A percentile compares a stretch with the other conserved stretches of the same genome.
Evolutionary conservation across 495 filamentous ascomycete genomes (phyloP).

Genomic region (Trichoderma gamsii): DNA sequence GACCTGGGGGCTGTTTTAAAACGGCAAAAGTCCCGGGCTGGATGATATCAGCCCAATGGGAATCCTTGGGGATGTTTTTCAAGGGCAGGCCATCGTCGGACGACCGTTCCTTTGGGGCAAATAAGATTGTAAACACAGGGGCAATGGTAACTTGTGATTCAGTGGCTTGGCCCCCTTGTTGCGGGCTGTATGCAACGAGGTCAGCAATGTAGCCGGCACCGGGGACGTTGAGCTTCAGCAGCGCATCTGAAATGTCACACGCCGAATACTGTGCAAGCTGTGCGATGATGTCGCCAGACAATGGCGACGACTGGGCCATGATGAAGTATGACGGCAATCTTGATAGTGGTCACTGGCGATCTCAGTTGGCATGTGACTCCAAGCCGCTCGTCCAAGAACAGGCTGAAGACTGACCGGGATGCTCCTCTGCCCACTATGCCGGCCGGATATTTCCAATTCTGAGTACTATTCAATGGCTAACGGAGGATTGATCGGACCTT

Average conservation of each 20-base stretch:
- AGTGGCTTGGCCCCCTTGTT: background rate
- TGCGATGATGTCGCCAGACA: slow-evolving; percentile 9
- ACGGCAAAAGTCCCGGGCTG: slow-evolving; percentile 50
- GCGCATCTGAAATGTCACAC: slow-evolving; percentile 56
- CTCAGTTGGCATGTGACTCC: slow-evolving; percentile 7
- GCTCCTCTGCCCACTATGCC: background rate
- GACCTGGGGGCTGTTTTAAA: slow-evolving; percentile 51
- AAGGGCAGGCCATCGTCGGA: slow-evolving; percentile 13
- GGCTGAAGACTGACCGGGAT: background rate
- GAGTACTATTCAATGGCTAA: background rate
- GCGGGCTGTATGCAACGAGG: slow-evolving; percentile 31
- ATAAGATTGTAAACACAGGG: slow-evolving; percentile 58
- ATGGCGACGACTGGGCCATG: background rate
- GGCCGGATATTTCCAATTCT: background rate
- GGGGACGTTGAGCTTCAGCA: slow-evolving; percentile 52
- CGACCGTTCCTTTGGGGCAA: slow-evolving; percentile 43
- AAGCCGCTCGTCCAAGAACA: background rate
- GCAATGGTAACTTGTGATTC: slow-evolving; percentile 33
- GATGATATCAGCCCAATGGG: slow-evolving; percentile 56
- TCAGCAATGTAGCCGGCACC: slow-evolving; percentile 58
- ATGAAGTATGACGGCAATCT: background rate
- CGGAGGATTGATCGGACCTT: background rate
- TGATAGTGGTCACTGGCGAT: background rate
- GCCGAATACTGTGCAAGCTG: slow-evolving; percentile 22
- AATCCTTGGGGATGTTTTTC: slow-evolving; percentile 37